Conservation (phyloP, 2,329 filamentous ascomycete genomes). For the Cytospora piceae region DNA sequence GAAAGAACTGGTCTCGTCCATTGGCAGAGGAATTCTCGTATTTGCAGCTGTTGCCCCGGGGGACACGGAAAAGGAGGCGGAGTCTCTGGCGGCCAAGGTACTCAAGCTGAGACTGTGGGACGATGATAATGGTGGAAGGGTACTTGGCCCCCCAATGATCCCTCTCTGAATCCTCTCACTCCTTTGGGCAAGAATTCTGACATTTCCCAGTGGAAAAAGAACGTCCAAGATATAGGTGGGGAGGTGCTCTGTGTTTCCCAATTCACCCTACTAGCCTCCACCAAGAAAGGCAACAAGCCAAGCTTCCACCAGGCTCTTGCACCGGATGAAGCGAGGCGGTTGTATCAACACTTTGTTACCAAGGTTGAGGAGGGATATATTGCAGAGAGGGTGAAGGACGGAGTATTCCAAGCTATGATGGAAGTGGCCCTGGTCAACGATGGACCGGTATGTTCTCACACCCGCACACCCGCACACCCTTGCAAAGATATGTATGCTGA, state of each 20-base stretch:
- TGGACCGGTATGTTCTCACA: slow-evolving; percentile 57
- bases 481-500: slow-evolving; percentile 18
- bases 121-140: slow-evolving; percentile 71
- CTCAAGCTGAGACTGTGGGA: slow-evolving; percentile 93
- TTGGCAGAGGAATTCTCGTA: slow-evolving; percentile 86
- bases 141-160: slow-evolving; percentile 43
- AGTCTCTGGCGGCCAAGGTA: slow-evolving; percentile 81
- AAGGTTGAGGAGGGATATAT: slow-evolving; percentile 75
- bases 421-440: slow-evolving; percentile 93
- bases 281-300: slow-evolving; percentile 95
- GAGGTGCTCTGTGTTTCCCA: slow-evolving; percentile 98
- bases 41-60: slow-evolving; percentile 90
- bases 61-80: slow-evolving; percentile 86
- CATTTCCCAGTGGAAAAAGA: slow-evolving; percentile 78
- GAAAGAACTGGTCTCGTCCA: slow-evolving; percentile 84
- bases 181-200: slow-evolving; percentile 13
- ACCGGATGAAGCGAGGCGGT: slow-evolving; percentile 73
- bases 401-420: slow-evolving; percentile 99
- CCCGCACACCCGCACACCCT: neutral
- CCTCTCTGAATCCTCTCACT: neutral
- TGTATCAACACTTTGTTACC: slow-evolving; percentile 84
- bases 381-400: slow-evolving; percentile 81
- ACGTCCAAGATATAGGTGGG: slow-evolving; percentile 83
- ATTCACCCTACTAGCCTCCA: slow-evolving; percentile 89
- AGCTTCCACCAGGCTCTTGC: slow-evolving; percentile 89